phyloP scores from a whole-genome alignment of 495 filamentous ascomycete species.

The Trichoderma erinaceum region DNA sequence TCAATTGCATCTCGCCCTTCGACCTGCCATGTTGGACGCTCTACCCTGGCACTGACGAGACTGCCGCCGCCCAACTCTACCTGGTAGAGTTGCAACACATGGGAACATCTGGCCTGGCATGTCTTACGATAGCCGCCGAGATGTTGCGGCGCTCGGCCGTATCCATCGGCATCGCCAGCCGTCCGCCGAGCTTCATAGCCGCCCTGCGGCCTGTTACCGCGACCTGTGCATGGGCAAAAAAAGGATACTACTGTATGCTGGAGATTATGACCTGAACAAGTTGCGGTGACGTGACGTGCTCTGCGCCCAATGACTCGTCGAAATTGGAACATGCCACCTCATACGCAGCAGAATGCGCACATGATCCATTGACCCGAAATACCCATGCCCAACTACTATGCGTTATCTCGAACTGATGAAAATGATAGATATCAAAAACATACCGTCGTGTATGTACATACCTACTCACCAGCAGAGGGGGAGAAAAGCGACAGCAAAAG shows the following conservation, averaged over 20 bases:
- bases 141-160: conserved; percentile 9
- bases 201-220: not conserved
- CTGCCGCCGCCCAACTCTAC: not conserved
- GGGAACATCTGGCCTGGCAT: not conserved
- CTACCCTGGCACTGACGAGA: not conserved
- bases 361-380: conserved; percentile 8
- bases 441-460: too few relatives aligned
- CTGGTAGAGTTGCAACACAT: too few relatives aligned
- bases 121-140: conserved; percentile 1
- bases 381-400: not conserved
- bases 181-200: not conserved
- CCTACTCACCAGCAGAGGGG: not conserved
- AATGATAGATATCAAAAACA: not conserved
- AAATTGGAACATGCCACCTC: conserved; percentile 1
- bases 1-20: not conserved
- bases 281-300: conserved; percentile 4
- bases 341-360: conserved; percentile 1
- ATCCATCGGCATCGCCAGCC: not conserved
- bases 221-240: not conserved
- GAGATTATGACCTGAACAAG: not conserved
- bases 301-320: conserved; percentile 11
- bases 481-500: not conserved
- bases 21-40: not conserved
- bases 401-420: not conserved
- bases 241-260: not conserved